Conservation (phyloP, 257 asterid species). For the Linderniella brevidens region DNA sequence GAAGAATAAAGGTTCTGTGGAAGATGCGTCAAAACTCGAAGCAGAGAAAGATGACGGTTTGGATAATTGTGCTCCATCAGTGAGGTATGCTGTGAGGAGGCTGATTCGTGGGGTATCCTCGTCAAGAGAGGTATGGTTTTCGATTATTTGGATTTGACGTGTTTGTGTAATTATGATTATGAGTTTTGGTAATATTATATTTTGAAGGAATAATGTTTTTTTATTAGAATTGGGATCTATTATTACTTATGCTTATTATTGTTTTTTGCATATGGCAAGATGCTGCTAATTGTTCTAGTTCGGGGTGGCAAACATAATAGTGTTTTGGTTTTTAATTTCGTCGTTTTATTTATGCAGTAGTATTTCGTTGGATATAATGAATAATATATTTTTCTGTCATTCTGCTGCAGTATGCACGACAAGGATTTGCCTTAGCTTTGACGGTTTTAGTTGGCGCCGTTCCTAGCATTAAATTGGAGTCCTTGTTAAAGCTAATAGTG, state of each 20-base stretch:
- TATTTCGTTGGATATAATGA: background rate
- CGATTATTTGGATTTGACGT: background rate
- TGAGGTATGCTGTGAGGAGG: slow-evolving; percentile 93
- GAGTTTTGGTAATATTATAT: too few species aligned
- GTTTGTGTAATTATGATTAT: too few species aligned
- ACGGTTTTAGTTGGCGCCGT: slow-evolving; percentile 48
- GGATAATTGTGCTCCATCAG: slow-evolving; percentile 81
- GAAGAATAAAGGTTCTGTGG: slow-evolving; percentile 67
- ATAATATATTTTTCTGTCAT: background rate
- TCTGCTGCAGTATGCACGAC: slow-evolving; percentile 84
- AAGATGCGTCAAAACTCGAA: slow-evolving; percentile 59
- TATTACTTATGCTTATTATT: too few species aligned
- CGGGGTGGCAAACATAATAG: too few species aligned
- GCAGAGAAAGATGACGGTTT: slow-evolving; percentile 91
- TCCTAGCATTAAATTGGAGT: slow-evolving; percentile 53
- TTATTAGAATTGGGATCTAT: too few species aligned
- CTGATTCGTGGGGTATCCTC: slow-evolving; percentile 92
- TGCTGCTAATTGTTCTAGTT: too few species aligned
- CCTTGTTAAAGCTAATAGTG: slow-evolving; percentile 63
- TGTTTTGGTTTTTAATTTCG: too few species aligned
- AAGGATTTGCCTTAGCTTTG: slow-evolving; percentile 91
- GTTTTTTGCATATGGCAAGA: too few species aligned
- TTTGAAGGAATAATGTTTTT: too few species aligned
- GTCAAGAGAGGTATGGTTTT: slow-evolving; percentile 66
- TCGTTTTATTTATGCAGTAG: background rate